phyloP scores from a whole-genome alignment of 768 basidiomycete genomes.

The Pulveroboletus sp. region DNA sequence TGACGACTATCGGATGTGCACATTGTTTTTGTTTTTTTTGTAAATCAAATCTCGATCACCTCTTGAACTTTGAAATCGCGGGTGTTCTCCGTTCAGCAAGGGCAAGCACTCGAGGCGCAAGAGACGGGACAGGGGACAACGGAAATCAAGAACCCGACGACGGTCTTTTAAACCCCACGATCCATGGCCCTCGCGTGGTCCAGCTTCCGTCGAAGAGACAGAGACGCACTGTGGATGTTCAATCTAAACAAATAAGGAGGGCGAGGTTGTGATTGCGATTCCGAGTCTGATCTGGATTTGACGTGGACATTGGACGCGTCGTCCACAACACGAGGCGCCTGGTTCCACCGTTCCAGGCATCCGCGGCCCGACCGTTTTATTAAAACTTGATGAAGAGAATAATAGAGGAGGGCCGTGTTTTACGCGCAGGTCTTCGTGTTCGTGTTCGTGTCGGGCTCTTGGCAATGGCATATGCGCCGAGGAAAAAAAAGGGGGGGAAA shows the following conservation, averaged over 20 bases:
- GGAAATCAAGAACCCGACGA: no score
- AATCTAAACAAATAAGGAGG: no score
- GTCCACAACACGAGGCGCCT: not conserved
- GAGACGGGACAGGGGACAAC: no score
- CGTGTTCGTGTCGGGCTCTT: not conserved
- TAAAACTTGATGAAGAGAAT: no score
- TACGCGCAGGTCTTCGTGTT: not conserved
- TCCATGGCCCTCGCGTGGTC: not conserved
- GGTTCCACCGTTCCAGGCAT: constrained; percentile 2
- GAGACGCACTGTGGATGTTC: not conserved
- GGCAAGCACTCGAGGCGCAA: no score
- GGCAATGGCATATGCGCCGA: not conserved
- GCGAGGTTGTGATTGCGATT: no score
- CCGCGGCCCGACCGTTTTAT: constrained; percentile 2
- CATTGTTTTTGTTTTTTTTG: not conserved
- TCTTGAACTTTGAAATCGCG: not conserved
- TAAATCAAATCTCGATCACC: no score
- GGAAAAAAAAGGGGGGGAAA: no score
- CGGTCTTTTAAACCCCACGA: constrained; percentile 9
- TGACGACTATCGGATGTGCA: no score
- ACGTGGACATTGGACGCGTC: not conserved
- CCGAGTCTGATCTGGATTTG: no score
- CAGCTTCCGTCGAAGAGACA: constrained; percentile 9
- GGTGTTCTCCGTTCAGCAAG: no score
- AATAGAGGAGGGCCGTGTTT: constrained; percentile 5